A percentile compares a stretch with the other conserved stretches of the same genome.
Conservation (phyloP, 2,329 filamentous ascomycete species). For the Trichoderma gracile region DNA sequence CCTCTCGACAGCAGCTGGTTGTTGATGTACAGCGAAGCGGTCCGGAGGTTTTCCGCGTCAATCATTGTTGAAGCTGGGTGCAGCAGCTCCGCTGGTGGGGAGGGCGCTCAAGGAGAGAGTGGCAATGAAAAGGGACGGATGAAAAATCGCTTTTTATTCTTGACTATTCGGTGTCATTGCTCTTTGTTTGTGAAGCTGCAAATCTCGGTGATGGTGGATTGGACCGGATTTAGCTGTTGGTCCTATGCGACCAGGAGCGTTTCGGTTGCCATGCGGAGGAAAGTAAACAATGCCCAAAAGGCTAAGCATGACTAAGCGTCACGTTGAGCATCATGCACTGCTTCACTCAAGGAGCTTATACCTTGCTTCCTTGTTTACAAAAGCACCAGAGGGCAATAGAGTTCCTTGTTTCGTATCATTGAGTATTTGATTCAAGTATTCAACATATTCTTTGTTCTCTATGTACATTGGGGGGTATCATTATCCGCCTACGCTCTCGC, state of each 20-base stretch:
- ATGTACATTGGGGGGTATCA: conserved; percentile 19
- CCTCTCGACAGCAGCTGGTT: conserved; percentile 69
- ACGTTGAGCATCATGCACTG: too few species aligned
- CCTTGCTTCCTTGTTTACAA: too few species aligned
- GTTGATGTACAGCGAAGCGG: conserved; percentile 71
- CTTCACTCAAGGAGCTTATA: too few species aligned
- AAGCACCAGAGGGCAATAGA: too few species aligned
- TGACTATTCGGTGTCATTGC: neutral
- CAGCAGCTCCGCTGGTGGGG: neutral
- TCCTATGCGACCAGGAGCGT: conserved; percentile 23
- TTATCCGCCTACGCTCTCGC: neutral
- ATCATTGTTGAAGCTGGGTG: conserved; percentile 47
- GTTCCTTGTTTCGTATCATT: too few species aligned
- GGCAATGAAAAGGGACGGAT: neutral
- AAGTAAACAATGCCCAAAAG: conserved; percentile 45
- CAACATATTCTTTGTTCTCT: neutral
- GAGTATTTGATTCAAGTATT: neutral
- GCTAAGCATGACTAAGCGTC: conserved; percentile 32
- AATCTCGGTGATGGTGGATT: neutral
- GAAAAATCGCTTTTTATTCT: neutral
- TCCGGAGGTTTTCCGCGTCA: conserved; percentile 62
- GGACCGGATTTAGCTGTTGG: neutral
- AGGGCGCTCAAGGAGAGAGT: neutral
- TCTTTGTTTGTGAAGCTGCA: neutral
- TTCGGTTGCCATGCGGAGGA: conserved; percentile 43